These are phyloP conservation scores for Myxozyma neotropica DNA, from an alignment of 805 yeast species.

Conservation along the genomic window DNA sequence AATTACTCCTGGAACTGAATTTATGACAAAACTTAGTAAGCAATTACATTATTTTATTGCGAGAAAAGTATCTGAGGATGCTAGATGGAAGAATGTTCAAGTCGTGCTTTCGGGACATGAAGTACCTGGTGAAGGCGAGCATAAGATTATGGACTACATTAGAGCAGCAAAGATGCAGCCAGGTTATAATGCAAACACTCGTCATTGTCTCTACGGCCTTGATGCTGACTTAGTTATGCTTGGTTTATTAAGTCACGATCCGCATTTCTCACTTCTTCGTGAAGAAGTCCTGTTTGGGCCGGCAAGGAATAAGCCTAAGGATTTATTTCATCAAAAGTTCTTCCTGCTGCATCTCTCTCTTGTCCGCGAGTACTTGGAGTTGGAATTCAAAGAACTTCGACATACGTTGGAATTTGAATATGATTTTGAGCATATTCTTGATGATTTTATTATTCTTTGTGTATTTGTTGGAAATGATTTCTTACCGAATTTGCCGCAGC, in stretches of 20 bases:
- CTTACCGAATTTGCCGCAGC: slow-evolving; percentile 92
- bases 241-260: slow-evolving; percentile 88
- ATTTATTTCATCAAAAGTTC: slow-evolving; percentile 77
- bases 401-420: slow-evolving; percentile 65
- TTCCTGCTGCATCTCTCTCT: slow-evolving; percentile 80
- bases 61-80: slow-evolving; percentile 81
- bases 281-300: slow-evolving; percentile 91
- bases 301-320: slow-evolving; percentile 40
- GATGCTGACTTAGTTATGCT: slow-evolving; percentile 96
- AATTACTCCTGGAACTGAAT: slow-evolving; percentile 96
- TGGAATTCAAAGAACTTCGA: slow-evolving; percentile 76
- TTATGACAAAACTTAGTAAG: slow-evolving; percentile 84
- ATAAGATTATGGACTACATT: slow-evolving; percentile 91
- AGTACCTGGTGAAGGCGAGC: slow-evolving; percentile 99
- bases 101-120: slow-evolving; percentile 88
- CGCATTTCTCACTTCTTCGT: slow-evolving; percentile 91
- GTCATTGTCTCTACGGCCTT: slow-evolving; percentile 93
- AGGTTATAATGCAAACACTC: slow-evolving; percentile 72
- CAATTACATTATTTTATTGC: slow-evolving; percentile 85
- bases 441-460: slow-evolving; percentile 88
- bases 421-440: slow-evolving; percentile 84
- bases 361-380: slow-evolving; percentile 84
- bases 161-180: slow-evolving; percentile 75
- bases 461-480: slow-evolving; percentile 98
- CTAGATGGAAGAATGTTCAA: slow-evolving; percentile 79